Percentiles rank a stretch among this genome's conserved stretches.
These are phyloP conservation scores for Lophium mytilinum DNA, from an alignment of 495 filamentous ascomycete genomes.

Conservation along the genomic window DNA sequence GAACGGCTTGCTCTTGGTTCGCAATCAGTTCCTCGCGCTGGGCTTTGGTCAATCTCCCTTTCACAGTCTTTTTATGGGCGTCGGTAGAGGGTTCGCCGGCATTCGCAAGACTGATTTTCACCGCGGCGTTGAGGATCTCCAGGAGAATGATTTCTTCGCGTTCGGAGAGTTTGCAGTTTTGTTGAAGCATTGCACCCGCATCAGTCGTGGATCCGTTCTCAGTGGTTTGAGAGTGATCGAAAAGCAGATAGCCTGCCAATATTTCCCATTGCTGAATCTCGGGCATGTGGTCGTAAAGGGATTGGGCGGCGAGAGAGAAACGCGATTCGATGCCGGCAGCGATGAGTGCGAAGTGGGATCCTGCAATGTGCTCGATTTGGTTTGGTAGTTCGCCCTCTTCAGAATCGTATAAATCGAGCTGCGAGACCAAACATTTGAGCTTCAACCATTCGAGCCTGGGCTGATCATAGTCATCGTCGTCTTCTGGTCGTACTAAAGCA, in stretches of 20 bases:
- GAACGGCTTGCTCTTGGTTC: slow-evolving; percentile 63
- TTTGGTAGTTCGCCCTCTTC: slow-evolving; percentile 39
- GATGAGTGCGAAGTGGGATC: slow-evolving; percentile 36
- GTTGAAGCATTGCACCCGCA: slow-evolving; percentile 49
- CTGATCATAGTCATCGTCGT: slow-evolving; percentile 59
- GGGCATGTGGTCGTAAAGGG: slow-evolving; percentile 69
- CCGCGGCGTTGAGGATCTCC: slow-evolving; percentile 73
- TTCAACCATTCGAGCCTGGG: slow-evolving; percentile 80
- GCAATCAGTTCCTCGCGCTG: slow-evolving; percentile 53
- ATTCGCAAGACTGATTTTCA: slow-evolving; percentile 57
- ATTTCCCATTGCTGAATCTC: slow-evolving; percentile 82
- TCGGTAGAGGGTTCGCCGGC: slow-evolving; percentile 34
- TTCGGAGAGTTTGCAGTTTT: slow-evolving; percentile 61
- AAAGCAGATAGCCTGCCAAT: slow-evolving; percentile 80
- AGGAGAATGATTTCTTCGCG: slow-evolving; percentile 78
- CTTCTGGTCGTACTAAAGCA: slow-evolving; percentile 47
- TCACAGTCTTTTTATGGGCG: slow-evolving; percentile 26
- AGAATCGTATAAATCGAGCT: slow-evolving; percentile 58
- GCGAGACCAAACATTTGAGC: slow-evolving; percentile 80
- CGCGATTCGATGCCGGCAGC: slow-evolving; percentile 61
- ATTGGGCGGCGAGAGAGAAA: slow-evolving; percentile 75
- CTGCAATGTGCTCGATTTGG: slow-evolving; percentile 23
- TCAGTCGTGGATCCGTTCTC: slow-evolving; percentile 43
- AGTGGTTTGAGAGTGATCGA: slow-evolving; percentile 64
- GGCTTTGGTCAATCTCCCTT: slow-evolving; percentile 36